Conservation (phyloP, 768 basidiomycete species). For the Suillus americanus region DNA sequence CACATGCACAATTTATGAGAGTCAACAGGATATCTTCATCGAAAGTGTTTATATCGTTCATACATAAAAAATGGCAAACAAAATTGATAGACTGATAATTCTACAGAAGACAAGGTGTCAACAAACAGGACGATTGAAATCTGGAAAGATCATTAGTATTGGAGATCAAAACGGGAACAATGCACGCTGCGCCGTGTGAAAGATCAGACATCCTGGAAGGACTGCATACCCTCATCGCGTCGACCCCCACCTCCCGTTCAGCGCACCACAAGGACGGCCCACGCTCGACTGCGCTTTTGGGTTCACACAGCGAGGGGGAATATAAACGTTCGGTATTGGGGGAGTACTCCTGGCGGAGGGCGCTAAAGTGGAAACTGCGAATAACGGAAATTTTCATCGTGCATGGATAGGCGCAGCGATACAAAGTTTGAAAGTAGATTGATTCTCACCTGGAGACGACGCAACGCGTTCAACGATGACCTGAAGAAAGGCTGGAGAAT, state of each 20-base stretch:
- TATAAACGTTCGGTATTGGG: slow-evolving; percentile 67
- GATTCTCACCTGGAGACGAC: slow-evolving; percentile 23
- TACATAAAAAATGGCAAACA: neutral
- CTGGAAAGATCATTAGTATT: slow-evolving; percentile 16
- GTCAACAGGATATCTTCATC: neutral
- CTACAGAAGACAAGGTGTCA: neutral
- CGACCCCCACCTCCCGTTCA: slow-evolving; percentile 74
- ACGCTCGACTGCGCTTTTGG: slow-evolving; percentile 62
- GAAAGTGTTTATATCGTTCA: neutral
- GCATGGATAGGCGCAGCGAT: slow-evolving; percentile 21
- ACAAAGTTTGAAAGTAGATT: slow-evolving; percentile 7
- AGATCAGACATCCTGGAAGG: slow-evolving; percentile 91
- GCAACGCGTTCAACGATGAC: neutral
- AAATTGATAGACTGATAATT: neutral
- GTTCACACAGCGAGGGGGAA: slow-evolving; percentile 73
- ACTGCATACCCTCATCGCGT: slow-evolving; percentile 62
- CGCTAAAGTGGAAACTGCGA: slow-evolving; percentile 87
- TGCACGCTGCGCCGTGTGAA: slow-evolving; percentile 26
- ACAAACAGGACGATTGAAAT: neutral
- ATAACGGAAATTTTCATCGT: slow-evolving; percentile 68
- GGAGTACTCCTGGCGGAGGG: slow-evolving; percentile 72
- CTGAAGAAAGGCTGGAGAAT: slow-evolving; percentile 7
- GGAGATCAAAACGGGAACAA: neutral
- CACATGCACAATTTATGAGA: neutral
- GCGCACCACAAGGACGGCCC: slow-evolving; percentile 70